Evolutionary conservation across 2,329 filamentous ascomycete species (phyloP).

Genomic region (Arthrobotrys conoides): DNA sequence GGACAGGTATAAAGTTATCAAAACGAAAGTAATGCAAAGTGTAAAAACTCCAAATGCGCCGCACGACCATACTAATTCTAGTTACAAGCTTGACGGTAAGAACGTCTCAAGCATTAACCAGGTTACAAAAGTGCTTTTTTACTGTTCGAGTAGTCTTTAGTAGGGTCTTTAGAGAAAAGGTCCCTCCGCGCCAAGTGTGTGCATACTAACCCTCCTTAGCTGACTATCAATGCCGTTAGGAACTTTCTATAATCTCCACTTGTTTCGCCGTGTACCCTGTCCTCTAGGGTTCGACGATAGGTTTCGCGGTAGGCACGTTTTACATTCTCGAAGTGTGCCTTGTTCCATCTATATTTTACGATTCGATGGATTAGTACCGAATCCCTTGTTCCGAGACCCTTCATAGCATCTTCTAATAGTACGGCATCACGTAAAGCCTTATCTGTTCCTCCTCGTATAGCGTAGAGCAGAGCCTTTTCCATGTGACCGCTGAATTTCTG

Average conservation of each 20-base stretch:
- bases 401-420: constrained; percentile 86
- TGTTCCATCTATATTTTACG: constrained; percentile 87
- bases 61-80: constrained; percentile 1
- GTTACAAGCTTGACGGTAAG: neutral
- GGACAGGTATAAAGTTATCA: neutral
- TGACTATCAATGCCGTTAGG: constrained; percentile 74
- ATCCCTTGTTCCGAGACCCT: constrained; percentile 88
- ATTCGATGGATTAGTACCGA: constrained; percentile 80
- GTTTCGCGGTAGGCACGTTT: constrained; percentile 82
- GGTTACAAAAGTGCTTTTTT: neutral
- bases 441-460: constrained; percentile 83
- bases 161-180: neutral
- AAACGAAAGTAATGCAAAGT: neutral
- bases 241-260: constrained; percentile 84
- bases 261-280: constrained; percentile 83
- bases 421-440: constrained; percentile 74
- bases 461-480: constrained; percentile 86
- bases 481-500: constrained; percentile 90
- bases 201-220: neutral
- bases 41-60: constrained; percentile 10
- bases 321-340: constrained; percentile 79
- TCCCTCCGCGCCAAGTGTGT: neutral
- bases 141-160: neutral
- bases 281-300: constrained; percentile 77
- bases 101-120: neutral